Conservation (phyloP, 192 early-diverging fungal species). For the Oehlia diaphana region DNA sequence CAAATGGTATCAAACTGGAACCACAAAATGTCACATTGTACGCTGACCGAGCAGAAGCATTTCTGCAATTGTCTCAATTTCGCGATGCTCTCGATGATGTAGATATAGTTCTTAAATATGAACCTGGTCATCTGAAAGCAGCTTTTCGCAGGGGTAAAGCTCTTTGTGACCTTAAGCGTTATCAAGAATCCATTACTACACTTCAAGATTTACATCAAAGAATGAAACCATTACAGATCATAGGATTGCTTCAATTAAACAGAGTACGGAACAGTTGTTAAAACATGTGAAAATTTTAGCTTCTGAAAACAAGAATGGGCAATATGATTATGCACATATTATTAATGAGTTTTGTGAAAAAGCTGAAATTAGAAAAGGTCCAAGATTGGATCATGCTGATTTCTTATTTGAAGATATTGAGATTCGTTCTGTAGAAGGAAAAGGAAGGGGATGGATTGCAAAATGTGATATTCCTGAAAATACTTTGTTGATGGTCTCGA, state of each 20-base stretch:
- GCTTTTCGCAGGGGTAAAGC: neutral
- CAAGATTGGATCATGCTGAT: constrained; percentile 18
- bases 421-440: neutral
- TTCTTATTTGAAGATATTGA: constrained; percentile 5
- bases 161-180: constrained; percentile 3
- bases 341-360: neutral
- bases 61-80: neutral
- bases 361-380: neutral
- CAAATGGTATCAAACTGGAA: neutral
- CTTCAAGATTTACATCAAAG: neutral
- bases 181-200: neutral
- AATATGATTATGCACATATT: neutral
- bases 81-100: neutral
- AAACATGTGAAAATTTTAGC: neutral
- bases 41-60: neutral
- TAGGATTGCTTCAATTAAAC: neutral
- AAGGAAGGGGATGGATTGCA: constrained; percentile 9
- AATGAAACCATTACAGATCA: neutral
- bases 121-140: neutral
- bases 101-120: neutral
- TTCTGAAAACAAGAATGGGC: neutral
- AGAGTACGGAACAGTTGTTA: neutral
- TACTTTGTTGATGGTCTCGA: constrained; percentile 17
- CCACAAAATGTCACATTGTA: neutral
- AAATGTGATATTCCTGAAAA: constrained; percentile 3